Evolutionary conservation across 352 stramenopile genomes (phyloP).

Genomic region (Globisporangium uncinulatum): DNA sequence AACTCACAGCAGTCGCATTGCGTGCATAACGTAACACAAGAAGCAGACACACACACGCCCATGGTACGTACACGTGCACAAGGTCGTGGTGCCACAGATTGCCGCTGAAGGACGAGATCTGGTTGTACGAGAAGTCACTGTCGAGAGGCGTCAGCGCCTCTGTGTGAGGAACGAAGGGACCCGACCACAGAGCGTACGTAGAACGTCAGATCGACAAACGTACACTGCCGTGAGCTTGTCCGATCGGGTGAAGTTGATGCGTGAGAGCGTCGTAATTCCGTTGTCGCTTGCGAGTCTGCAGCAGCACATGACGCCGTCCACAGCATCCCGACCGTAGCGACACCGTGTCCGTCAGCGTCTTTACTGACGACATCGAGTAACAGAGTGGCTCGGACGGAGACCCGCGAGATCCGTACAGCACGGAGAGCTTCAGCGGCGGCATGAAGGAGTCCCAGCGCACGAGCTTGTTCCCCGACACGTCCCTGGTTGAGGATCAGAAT

Average conservation of each 20-base stretch:
- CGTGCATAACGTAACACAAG: neutral
- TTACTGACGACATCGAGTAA: no score
- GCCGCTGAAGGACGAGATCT: slow-evolving; percentile 12
- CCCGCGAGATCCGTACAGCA: neutral
- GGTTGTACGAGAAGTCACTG: slow-evolving; percentile 22
- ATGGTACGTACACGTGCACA: slow-evolving; percentile 7
- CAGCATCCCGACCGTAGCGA: no score
- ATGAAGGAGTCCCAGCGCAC: slow-evolving; percentile 4
- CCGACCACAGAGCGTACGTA: neutral
- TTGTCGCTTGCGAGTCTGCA: slow-evolving; percentile 14
- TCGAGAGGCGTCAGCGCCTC: neutral
- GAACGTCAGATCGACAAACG: neutral
- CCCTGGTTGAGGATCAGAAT: neutral
- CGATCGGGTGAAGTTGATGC: slow-evolving; percentile 7
- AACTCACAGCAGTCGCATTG: neutral
- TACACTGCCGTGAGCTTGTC: slow-evolving; percentile 8
- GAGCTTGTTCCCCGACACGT: slow-evolving; percentile 13
- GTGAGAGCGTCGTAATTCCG: slow-evolving; percentile 6
- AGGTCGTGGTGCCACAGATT: slow-evolving; percentile 15
- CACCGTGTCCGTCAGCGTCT: neutral
- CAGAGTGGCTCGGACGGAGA: neutral
- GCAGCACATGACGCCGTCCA: neutral
- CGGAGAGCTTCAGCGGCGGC: slow-evolving; percentile 3
- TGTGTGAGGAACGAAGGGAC: no score
- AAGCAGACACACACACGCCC: neutral